Evolutionary conservation across 2,329 filamentous ascomycete species (phyloP).

Genomic region (Nannizzia gypsea): DNA sequence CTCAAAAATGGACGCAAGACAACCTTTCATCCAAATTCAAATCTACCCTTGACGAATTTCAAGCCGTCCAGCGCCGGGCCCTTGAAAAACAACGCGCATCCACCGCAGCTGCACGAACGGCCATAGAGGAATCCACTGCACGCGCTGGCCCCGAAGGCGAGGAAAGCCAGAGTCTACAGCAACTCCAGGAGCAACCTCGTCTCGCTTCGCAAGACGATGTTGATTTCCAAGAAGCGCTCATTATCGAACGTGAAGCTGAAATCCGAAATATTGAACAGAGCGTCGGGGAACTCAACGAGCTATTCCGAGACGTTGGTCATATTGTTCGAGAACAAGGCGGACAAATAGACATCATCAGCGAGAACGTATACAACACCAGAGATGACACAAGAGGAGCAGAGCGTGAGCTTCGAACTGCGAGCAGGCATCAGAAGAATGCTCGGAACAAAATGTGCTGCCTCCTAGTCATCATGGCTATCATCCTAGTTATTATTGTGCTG

Average conservation of each 20-base stretch:
- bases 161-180: constrained; percentile 50
- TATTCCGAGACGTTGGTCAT: constrained; percentile 95
- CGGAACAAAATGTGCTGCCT: constrained; percentile 90
- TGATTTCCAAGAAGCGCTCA: constrained; percentile 91
- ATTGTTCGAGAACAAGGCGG: constrained; percentile 93
- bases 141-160: constrained; percentile 29
- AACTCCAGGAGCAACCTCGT: constrained; percentile 65
- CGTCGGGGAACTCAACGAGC: constrained; percentile 86
- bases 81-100: constrained; percentile 88
- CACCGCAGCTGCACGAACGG: constrained; percentile 68
- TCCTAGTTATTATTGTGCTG: constrained; percentile 77
- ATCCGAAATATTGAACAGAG: constrained; percentile 96
- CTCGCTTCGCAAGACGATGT: constrained; percentile 88
- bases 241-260: constrained; percentile 91
- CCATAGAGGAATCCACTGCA: constrained; percentile 50
- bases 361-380: constrained; percentile 74
- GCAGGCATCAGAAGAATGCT: constrained; percentile 87
- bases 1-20: constrained; percentile 91
- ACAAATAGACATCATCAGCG: constrained; percentile 71
- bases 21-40: constrained; percentile 93
- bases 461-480: constrained; percentile 74
- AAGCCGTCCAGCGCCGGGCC: constrained; percentile 75
- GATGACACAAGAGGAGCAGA: constrained; percentile 77
- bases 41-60: constrained; percentile 78
- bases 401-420: constrained; percentile 70